phyloP scores from a whole-genome alignment of 1,284 basidiomycete species.

The Tylopilus orsonianus region DNA sequence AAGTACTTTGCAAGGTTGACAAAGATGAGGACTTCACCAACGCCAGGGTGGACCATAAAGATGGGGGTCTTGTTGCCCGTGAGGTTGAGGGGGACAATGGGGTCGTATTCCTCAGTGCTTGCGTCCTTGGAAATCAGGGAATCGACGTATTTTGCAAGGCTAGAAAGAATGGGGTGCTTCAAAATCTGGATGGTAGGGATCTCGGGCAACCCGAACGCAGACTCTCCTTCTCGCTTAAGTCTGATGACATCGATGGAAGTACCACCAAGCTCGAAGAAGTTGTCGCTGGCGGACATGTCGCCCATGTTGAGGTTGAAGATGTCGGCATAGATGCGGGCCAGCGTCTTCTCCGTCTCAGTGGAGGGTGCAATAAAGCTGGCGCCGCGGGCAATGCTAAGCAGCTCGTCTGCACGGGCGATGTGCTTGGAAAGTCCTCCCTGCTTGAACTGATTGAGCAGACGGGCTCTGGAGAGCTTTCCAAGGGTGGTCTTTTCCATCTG shows the following conservation, averaged over 20 bases:
- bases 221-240: constrained; percentile 38
- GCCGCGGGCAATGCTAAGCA: constrained; percentile 28
- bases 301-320: constrained; percentile 27
- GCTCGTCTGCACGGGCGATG: constrained; percentile 30
- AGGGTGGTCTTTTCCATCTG: constrained; percentile 37
- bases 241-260: constrained; percentile 35
- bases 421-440: constrained; percentile 31
- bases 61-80: constrained; percentile 43
- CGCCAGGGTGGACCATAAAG: constrained; percentile 40
- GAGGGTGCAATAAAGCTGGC: constrained; percentile 24
- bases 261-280: constrained; percentile 36
- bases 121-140: constrained; percentile 21
- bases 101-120: constrained; percentile 29
- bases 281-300: constrained; percentile 31
- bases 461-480: constrained; percentile 34
- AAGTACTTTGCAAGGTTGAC: constrained; percentile 44
- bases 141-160: constrained; percentile 32
- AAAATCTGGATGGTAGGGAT: constrained; percentile 44
- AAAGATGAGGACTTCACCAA: constrained; percentile 41
- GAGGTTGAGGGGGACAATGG: constrained; percentile 40
- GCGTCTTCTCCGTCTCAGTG: constrained; percentile 30
- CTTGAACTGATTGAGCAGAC: constrained; percentile 30
- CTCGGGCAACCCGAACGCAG: constrained; percentile 35
- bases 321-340: constrained; percentile 29
- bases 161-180: constrained; percentile 38